Evolutionary conservation across 192 early-diverging fungal genomes (phyloP).

Genomic region (Coemansia sp.): DNA sequence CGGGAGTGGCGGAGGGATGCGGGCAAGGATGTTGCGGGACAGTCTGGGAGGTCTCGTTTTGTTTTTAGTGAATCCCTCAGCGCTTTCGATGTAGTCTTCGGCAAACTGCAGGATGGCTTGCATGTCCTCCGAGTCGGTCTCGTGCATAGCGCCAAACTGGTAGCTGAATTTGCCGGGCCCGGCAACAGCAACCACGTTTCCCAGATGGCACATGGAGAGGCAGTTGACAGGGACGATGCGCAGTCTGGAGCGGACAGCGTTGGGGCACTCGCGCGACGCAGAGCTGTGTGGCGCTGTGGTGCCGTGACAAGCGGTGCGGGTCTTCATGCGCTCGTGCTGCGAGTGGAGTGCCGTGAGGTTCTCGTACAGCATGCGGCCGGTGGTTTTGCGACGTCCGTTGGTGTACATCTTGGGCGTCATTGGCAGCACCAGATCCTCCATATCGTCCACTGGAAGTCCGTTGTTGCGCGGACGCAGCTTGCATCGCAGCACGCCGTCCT

Average conservation of each 20-base stretch:
- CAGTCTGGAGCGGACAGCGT: constrained; percentile 45
- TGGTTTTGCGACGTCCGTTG: constrained; percentile 50
- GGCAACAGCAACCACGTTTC: constrained; percentile 47
- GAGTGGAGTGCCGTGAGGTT: constrained; percentile 50
- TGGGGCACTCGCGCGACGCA: constrained; percentile 39
- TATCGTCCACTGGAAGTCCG: constrained; percentile 42
- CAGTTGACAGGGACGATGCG: constrained; percentile 53
- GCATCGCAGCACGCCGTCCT: constrained; percentile 50
- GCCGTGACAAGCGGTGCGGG: constrained; percentile 45
- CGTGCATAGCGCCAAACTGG: constrained; percentile 55
- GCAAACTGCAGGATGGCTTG: constrained; percentile 55
- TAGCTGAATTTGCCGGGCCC: constrained; percentile 52
- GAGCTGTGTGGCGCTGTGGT: constrained; percentile 29
- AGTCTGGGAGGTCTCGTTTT: constrained; percentile 44
- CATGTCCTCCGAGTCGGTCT: constrained; percentile 51
- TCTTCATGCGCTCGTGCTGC: constrained; percentile 51
- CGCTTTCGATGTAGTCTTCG: constrained; percentile 53
- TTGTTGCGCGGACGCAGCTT: constrained; percentile 48
- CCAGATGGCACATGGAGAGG: constrained; percentile 52
- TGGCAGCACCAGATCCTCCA: constrained; percentile 55
- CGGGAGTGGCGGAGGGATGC: constrained; percentile 45
- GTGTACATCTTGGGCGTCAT: constrained; percentile 53
- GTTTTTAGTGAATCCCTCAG: constrained; percentile 50
- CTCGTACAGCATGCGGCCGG: constrained; percentile 55
- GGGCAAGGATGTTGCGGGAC: constrained; percentile 45